Percentiles rank a stretch among this genome's conserved stretches.
Evolutionary conservation across 2,329 filamentous ascomycete species (phyloP).

Genomic region (Colletotrichum sp.): DNA sequence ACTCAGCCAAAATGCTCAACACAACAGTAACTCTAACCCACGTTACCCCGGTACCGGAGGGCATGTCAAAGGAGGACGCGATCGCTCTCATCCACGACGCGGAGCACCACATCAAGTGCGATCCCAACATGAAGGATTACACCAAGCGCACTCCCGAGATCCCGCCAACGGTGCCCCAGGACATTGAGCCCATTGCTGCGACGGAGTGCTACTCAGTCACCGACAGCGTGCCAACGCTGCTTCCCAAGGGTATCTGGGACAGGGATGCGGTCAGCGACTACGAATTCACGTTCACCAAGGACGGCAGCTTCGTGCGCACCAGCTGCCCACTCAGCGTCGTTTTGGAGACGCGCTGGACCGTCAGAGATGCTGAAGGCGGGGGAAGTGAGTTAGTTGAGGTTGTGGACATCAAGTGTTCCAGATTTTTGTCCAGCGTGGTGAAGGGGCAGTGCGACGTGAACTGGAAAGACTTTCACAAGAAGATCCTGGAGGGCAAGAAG

Average conservation of each 20-base stretch:
- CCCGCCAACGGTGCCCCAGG: conserved; percentile 33
- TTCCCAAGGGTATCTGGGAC: conserved; percentile 62
- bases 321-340: conserved; percentile 54
- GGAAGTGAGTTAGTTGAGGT: conserved; percentile 53
- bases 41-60: conserved; percentile 45
- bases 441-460: conserved; percentile 56
- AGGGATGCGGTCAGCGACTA: conserved; percentile 58
- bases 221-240: conserved; percentile 54
- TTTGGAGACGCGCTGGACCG: conserved; percentile 59
- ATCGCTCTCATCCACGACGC: conserved; percentile 56
- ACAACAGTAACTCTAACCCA: conserved; percentile 48
- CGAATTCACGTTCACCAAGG: conserved; percentile 56
- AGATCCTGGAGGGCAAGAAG: conserved; percentile 39
- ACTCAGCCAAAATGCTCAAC: conserved; percentile 42
- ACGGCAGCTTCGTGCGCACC: conserved; percentile 57
- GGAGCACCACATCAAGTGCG: conserved; percentile 55
- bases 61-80: conserved; percentile 37
- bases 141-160: conserved; percentile 33
- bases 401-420: conserved; percentile 54
- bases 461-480: conserved; percentile 56
- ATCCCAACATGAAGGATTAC: conserved; percentile 53
- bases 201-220: conserved; percentile 52
- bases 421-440: conserved; percentile 52
- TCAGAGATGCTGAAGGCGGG: conserved; percentile 31
- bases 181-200: conserved; percentile 27